Base-by-base conservation (phyloP, 169 alveolate species). In the Eimeria necatrix region DNA sequence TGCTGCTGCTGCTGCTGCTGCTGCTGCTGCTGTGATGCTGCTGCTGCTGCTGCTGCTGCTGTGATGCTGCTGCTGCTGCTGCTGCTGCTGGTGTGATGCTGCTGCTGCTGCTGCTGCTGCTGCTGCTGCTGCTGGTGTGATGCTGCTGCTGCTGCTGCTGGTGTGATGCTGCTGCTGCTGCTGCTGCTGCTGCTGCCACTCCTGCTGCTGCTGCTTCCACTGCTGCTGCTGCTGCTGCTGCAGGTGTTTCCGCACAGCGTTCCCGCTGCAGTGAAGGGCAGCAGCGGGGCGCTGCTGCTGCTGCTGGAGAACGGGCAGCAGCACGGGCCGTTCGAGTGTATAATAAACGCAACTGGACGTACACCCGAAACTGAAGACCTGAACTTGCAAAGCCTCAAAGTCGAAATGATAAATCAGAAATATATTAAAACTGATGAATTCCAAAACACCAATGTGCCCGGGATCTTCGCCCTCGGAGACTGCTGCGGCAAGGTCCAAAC, bases 291-390 rank as follows among this genome's bases (percentile, higher is more conserved):
- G 4, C 91, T 91, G 8, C 49, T n/a, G 32, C 51, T 92, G 26
- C 8, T 64, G 8, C 92, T 74, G 18, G 48, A 46, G 22, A 22
- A 86, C 22, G 96, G 96, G 2, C 18, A 92, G 52, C 1, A 70
- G 0, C 32, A 73, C 24, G 96, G 92, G 24, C 61, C 96, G 49
- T 97, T 96, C 92, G 98, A 98, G 41, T 86, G 96, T 26, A 94
- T 98, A 8, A 91, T 98, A 51, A 49, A 96, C 70, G 99, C 99
- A 14, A 94, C 97, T 48, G 99, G 99, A 48, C 97, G 99, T 95
- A 91, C 86, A 51, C 95, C 80, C 41, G 93, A 64, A 92, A 81
- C 46, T 0, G 70, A 26, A 32, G 3, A 8, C 22, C 16, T 78
- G 5, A 26, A 46, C 3, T 76, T 48, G 22, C 46, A 78, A 22